A percentile compares a stretch with the other conserved stretches of the same genome.
Conservation (phyloP, 805 yeast species). For the Lachancea nothofagi region DNA sequence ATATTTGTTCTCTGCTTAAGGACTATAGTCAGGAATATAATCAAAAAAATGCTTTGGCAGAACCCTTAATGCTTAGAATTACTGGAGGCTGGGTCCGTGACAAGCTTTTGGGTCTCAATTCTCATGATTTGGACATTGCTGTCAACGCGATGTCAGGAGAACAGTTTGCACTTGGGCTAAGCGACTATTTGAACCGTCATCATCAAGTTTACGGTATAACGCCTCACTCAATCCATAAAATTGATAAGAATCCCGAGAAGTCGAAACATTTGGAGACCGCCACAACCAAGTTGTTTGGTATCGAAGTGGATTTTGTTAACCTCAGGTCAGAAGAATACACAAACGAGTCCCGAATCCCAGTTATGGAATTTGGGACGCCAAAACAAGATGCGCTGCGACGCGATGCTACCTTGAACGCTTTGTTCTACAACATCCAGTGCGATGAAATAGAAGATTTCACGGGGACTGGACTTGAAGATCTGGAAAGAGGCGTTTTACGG, state of each 20-base stretch:
- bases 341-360: slow-evolving; percentile 79
- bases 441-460: slow-evolving; percentile 81
- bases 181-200: slow-evolving; percentile 41
- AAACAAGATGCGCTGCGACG: slow-evolving; percentile 85
- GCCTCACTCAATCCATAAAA: slow-evolving; percentile 58
- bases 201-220: slow-evolving; percentile 28
- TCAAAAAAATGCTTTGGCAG: slow-evolving; percentile 4
- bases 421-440: slow-evolving; percentile 75
- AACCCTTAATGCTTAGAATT: slow-evolving; percentile 44
- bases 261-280: slow-evolving; percentile 96
- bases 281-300: slow-evolving; percentile 74
- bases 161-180: slow-evolving; percentile 67
- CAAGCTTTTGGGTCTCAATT: slow-evolving; percentile 71
- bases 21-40: slow-evolving; percentile 30
- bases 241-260: slow-evolving; percentile 89
- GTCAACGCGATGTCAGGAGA: slow-evolving; percentile 81
- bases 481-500: slow-evolving; percentile 61
- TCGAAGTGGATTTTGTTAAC: slow-evolving; percentile 93
- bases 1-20: slow-evolving; percentile 26
- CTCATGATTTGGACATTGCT: slow-evolving; percentile 90
- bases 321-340: slow-evolving; percentile 83
- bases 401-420: slow-evolving; percentile 92
- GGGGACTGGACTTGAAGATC: slow-evolving; percentile 64
- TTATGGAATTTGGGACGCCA: slow-evolving; percentile 80
- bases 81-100: slow-evolving; percentile 99